Base-by-base conservation (phyloP, 768 basidiomycete species). In the Kwoniella sp. region DNA sequence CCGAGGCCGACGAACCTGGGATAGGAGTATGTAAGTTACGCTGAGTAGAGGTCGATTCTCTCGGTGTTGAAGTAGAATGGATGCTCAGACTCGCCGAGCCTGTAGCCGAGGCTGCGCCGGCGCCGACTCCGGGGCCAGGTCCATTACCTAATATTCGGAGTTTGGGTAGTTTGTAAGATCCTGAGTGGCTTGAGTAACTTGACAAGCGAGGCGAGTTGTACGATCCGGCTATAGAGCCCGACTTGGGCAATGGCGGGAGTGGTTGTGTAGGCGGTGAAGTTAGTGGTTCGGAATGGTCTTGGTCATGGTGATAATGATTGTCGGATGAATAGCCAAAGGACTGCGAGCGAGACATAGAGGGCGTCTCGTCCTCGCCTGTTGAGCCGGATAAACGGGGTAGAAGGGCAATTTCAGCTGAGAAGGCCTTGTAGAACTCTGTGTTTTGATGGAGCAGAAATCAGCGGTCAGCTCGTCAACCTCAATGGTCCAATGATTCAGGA, bases 351-450 rank as follows among this genome's bases (percentile, higher is more conserved):
- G 40, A 44, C 17, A 36, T 47, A 12, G 33, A 53, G 3, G 60
- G 53, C 17, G 13, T 37, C 10, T 55, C 60, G 15, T 27, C n/a
- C n/a, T n/a, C 37, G 7, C 30, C 48, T 2, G 50, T 49, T 24
- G 56, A 59, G 22, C 49, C 46, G 6, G 67, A 60, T 36, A 21
- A 19, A 30, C 64, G 26, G 24, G 71, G 72, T 10, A 77, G 53
- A 19, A 55, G 46, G 4, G 60, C 25, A 15, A 73, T 68, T 48
- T 77, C 71, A 1, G 70, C 67, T 1, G 70, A 65, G 64, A 72
- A 73, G 10, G 72, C 47, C 24, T 65, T 64, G 62, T 63, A 53
- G 62, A 72, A 77, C 47, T 71, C 75, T 74, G 56, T 8, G 22
- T 15, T n/a, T 12, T 25, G n/a, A 52, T 21, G 1, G 3, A 33